phyloP scores from a whole-genome alignment of 2,329 filamentous ascomycete species.

The Ceratocystis variospora region DNA sequence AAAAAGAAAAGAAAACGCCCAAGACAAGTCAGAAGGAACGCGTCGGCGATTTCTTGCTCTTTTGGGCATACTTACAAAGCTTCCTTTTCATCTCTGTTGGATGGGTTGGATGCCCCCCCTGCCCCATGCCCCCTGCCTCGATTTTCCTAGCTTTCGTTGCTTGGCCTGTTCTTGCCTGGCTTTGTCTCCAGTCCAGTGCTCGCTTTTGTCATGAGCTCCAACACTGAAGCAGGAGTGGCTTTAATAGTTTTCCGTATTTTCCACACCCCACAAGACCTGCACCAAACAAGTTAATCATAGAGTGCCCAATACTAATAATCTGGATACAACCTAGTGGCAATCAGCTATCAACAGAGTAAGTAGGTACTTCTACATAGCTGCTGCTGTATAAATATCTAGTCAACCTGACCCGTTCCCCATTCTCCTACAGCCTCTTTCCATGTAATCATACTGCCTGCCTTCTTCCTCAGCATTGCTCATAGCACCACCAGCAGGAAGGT shows the following conservation, averaged over 20 bases:
- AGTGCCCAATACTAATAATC: constrained; percentile 7
- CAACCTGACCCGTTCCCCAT: not conserved
- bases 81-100: not conserved
- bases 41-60: not conserved
- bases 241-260: not conserved
- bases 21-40: not conserved
- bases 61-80: not conserved
- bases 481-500: not conserved
- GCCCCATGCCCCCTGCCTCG: not conserved
- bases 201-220: not conserved
- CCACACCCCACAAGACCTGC: not conserved
- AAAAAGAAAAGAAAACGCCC: not conserved
- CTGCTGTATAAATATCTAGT: constrained; percentile 1
- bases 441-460: not conserved
- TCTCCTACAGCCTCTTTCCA: not conserved
- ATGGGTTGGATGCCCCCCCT: not conserved
- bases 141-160: not conserved
- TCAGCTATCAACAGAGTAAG: not conserved
- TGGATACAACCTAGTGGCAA: constrained; percentile 8
- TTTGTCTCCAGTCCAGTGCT: not conserved
- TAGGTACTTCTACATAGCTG: not conserved
- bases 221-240: not conserved
- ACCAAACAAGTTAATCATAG: constrained; percentile 1
- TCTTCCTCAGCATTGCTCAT: not conserved
- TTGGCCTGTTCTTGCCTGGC: not conserved